phyloP scores from a whole-genome alignment of 768 basidiomycete genomes.

The Mycena vitilis region DNA sequence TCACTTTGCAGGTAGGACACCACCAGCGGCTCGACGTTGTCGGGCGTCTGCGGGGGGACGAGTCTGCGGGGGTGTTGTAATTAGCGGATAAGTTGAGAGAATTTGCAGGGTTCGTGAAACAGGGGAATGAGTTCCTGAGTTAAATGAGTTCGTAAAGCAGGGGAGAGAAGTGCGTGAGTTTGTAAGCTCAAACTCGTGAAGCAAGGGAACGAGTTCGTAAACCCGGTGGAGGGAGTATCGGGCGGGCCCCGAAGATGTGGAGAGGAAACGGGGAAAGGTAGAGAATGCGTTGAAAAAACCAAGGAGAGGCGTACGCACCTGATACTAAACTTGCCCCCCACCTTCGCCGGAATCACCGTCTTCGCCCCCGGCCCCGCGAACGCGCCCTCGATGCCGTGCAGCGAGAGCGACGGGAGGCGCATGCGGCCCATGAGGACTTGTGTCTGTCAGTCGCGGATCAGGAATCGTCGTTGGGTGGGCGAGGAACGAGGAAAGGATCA shows the following conservation, averaged over 20 bases:
- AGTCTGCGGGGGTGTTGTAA: constrained; percentile 52
- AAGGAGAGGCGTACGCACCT: constrained; percentile 58
- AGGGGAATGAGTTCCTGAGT: not conserved
- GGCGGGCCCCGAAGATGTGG: too few species aligned
- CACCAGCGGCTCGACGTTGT: constrained; percentile 77
- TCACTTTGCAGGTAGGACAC: constrained; percentile 75
- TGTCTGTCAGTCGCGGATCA: not conserved
- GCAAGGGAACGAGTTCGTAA: too few species aligned
- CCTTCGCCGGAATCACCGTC: constrained; percentile 95
- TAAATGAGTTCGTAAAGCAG: too few species aligned
- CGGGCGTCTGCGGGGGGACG: constrained; percentile 91
- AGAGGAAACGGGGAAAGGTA: too few species aligned
- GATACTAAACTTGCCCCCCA: constrained; percentile 93
- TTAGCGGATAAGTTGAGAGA: not conserved
- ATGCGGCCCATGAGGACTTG: constrained; percentile 91
- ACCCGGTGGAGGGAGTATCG: too few species aligned
- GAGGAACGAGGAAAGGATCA: not conserved
- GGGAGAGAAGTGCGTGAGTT: too few species aligned
- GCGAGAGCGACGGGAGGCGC: constrained; percentile 87
- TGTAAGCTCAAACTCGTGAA: too few species aligned
- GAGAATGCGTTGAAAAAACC: not conserved
- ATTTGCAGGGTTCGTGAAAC: not conserved
- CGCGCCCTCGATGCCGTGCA: constrained; percentile 97
- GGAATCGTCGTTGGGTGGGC: too few species aligned
- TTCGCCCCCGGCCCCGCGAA: constrained; percentile 86